Evolutionary conservation across 345 rosid species (phyloP).

Genomic region (Brassica juncea): DNA sequence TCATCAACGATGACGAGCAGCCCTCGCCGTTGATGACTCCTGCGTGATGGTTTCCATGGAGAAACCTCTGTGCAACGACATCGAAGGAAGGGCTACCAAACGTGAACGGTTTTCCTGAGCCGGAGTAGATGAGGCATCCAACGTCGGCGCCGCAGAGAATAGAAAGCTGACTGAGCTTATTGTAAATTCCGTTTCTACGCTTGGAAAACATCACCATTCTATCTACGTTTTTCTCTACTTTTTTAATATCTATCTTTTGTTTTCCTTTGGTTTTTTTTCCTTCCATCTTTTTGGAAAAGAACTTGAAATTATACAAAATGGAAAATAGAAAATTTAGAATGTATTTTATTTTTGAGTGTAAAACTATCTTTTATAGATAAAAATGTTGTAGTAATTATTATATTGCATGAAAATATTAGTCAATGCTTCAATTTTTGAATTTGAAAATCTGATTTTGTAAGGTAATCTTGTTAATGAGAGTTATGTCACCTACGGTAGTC

Average conservation of each 20-base stretch:
- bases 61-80: slow-evolving; percentile 6
- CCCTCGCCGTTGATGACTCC: background rate
- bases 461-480: background rate
- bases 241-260: slow-evolving; percentile 27
- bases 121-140: slow-evolving; percentile 12
- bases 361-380: background rate
- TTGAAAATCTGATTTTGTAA: background rate
- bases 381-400: background rate
- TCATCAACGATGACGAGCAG: background rate
- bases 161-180: slow-evolving; percentile 21
- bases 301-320: background rate
- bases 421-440: background rate
- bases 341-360: background rate
- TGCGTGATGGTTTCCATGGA: background rate
- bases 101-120: slow-evolving; percentile 23
- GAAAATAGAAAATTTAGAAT: background rate
- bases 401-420: slow-evolving; percentile 1
- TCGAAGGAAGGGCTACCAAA: slow-evolving; percentile 24
- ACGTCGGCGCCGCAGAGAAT: slow-evolving; percentile 24
- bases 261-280: slow-evolving; percentile 25
- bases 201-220: slow-evolving; percentile 17
- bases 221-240: slow-evolving; percentile 2
- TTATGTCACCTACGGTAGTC: background rate
- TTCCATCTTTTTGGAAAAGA: slow-evolving; percentile 17
- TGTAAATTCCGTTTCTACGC: slow-evolving; percentile 24